Conservation (phyloP, 2,329 filamentous ascomycete genomes). For the Didymella pomorum region DNA sequence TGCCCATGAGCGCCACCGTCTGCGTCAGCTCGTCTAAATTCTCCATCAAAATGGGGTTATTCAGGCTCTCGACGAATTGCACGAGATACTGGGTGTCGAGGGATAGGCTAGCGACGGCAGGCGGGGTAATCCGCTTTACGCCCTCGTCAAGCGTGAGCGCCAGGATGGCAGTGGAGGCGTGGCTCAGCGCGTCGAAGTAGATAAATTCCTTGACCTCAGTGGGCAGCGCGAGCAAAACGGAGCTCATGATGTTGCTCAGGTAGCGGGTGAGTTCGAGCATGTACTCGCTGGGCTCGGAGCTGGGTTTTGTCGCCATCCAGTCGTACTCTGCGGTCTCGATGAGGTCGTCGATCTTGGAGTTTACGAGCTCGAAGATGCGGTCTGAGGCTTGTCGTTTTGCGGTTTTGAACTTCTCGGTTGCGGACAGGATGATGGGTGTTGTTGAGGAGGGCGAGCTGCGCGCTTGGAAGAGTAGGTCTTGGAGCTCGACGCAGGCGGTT, state of each 20-base stretch:
- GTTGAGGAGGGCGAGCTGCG: slow-evolving; percentile 82
- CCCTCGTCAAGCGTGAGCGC: slow-evolving; percentile 78
- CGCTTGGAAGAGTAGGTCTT: slow-evolving; percentile 83
- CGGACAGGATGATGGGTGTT: slow-evolving; percentile 78
- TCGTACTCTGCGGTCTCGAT: slow-evolving; percentile 98
- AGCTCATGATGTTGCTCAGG: slow-evolving; percentile 94
- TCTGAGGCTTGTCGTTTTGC: slow-evolving; percentile 98
- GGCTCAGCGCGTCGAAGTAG: slow-evolving; percentile 93
- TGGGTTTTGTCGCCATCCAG: slow-evolving; percentile 72
- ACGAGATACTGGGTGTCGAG: slow-evolving; percentile 85
- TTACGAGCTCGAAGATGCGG: slow-evolving; percentile 97
- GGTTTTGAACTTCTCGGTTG: slow-evolving; percentile 84
- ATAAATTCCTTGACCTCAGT: slow-evolving; percentile 97
- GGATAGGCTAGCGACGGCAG: slow-evolving; percentile 81
- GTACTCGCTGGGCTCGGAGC: slow-evolving; percentile 84
- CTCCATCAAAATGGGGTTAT: slow-evolving; percentile 86
- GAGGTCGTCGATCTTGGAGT: slow-evolving; percentile 97
- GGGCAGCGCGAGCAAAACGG: slow-evolving; percentile 89
- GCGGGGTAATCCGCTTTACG: slow-evolving; percentile 86
- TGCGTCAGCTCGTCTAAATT: slow-evolving; percentile 94
- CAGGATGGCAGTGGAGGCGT: slow-evolving; percentile 86
- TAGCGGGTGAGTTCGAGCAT: slow-evolving; percentile 95
- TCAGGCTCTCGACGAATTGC: slow-evolving; percentile 84
- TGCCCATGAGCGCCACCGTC: slow-evolving; percentile 85
- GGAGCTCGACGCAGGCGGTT: slow-evolving; percentile 86